Conservation (phyloP, 108 stramenopile species). For the Stephanodiscus minutulus region DNA sequence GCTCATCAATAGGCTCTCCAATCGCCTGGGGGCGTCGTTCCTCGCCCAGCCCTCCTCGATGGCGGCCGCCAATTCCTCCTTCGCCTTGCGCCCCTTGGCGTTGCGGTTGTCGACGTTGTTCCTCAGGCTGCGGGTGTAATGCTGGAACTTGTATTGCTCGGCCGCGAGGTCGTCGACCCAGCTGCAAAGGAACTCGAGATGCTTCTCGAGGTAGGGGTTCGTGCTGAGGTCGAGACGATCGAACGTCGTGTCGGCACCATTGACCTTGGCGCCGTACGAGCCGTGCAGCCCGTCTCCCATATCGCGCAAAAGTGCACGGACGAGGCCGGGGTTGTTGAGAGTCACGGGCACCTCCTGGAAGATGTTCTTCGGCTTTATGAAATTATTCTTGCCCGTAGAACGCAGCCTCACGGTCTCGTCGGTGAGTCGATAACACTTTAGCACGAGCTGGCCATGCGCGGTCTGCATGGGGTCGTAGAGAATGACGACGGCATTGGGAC, state of each 20-base stretch:
- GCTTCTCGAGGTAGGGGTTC: conserved; percentile 94
- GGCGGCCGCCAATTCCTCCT: conserved; percentile 37
- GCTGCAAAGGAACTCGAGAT: conserved; percentile 91
- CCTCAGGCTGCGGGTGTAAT: conserved; percentile 69
- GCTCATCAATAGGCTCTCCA: conserved; percentile 90
- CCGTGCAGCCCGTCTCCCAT: conserved; percentile 65
- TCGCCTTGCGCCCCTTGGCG: conserved; percentile 56
- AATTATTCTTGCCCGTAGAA: conserved; percentile 61
- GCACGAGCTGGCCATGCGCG: conserved; percentile 81
- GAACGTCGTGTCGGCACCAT: conserved; percentile 60
- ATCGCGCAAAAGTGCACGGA: conserved; percentile 83
- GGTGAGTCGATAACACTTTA: conserved; percentile 94
- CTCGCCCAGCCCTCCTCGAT: conserved; percentile 60
- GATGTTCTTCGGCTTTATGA: conserved; percentile 81
- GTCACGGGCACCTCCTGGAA: conserved; percentile 94
- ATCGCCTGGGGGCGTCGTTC: conserved; percentile 72
- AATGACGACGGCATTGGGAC: conserved; percentile 93
- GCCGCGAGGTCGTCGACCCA: conserved; percentile 95
- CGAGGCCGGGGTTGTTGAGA: conserved; percentile 87
- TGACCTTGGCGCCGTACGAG: conserved; percentile 35
- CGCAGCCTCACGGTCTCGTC: conserved; percentile 84
- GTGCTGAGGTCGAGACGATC: conserved; percentile 92
- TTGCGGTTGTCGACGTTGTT: conserved; percentile 45
- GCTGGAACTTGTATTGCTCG: conserved; percentile 90
- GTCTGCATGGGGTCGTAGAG: conserved; percentile 98